Evolutionary conservation across 1,139 yeast species (phyloP).

Genomic region (Yamadazyma mexicana): DNA sequence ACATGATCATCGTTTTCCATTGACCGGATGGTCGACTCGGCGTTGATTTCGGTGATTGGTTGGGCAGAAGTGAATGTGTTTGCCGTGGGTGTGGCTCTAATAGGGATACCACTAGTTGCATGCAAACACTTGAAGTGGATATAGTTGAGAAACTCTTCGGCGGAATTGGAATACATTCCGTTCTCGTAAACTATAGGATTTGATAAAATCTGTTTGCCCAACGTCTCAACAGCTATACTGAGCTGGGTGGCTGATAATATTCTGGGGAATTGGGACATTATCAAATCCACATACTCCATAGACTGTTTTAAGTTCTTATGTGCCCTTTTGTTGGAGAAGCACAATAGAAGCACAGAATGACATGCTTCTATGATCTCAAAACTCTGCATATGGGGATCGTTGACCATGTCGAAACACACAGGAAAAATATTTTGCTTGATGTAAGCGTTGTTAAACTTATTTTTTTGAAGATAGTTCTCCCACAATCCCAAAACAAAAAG

Average conservation of each 20-base stretch:
- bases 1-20: slow-evolving; percentile 23
- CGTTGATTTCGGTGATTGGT: slow-evolving; percentile 38
- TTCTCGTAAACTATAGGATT: slow-evolving; percentile 33
- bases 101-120: slow-evolving; percentile 29
- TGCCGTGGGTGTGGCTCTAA: slow-evolving; percentile 16
- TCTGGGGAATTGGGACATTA: slow-evolving; percentile 54
- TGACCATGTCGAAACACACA: slow-evolving; percentile 41
- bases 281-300: slow-evolving; percentile 33
- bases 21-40: slow-evolving; percentile 36
- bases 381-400: slow-evolving; percentile 26
- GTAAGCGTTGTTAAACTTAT: slow-evolving; percentile 22
- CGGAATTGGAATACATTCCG: slow-evolving; percentile 23
- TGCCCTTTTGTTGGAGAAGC: slow-evolving; percentile 29
- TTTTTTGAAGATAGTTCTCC: slow-evolving; percentile 54
- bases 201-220: slow-evolving; percentile 53
- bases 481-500: slow-evolving; percentile 58
- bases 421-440: slow-evolving; percentile 40
- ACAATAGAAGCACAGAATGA: slow-evolving; percentile 64
- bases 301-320: slow-evolving; percentile 28
- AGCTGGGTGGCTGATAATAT: slow-evolving; percentile 58
- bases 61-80: slow-evolving; percentile 35
- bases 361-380: slow-evolving; percentile 58
- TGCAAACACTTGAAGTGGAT: slow-evolving; percentile 39
- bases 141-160: slow-evolving; percentile 41
- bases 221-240: slow-evolving; percentile 56